These are phyloP conservation scores for Xylaria sp. DNA, from an alignment of 2,329 filamentous ascomycete species.

Conservation along the genomic window DNA sequence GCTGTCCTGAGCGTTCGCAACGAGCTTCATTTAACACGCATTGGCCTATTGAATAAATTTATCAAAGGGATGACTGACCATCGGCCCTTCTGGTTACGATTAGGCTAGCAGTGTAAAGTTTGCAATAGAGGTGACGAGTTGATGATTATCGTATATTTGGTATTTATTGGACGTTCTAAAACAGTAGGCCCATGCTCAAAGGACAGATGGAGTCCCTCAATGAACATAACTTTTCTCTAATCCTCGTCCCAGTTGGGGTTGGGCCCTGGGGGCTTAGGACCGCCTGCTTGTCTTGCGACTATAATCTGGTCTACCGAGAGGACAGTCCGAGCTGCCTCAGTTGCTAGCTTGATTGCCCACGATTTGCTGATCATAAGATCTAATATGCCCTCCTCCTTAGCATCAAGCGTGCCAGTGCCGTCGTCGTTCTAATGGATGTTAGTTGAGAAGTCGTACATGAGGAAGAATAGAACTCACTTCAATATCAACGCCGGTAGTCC, in stretches of 20 bases:
- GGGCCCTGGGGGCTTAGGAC: constrained; percentile 94
- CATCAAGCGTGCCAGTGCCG: constrained; percentile 77
- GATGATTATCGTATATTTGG: constrained; percentile 14
- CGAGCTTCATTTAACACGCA: neutral
- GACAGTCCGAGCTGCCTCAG: constrained; percentile 92
- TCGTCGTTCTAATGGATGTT: constrained; percentile 22
- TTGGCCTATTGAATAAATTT: neutral
- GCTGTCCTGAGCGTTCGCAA: neutral
- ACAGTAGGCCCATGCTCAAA: constrained; percentile 27
- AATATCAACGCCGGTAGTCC: constrained; percentile 93
- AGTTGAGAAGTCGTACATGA: constrained; percentile 10
- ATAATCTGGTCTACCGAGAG: constrained; percentile 99
- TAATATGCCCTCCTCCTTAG: constrained; percentile 86
- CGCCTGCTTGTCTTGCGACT: constrained; percentile 94
- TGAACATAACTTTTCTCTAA: constrained; percentile 50
- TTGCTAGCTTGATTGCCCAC: constrained; percentile 97
- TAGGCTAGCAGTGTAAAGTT: neutral
- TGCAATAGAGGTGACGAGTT: neutral
- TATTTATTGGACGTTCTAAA: constrained; percentile 36
- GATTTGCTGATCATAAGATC: constrained; percentile 92
- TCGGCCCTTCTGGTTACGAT: neutral
- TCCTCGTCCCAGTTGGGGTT: constrained; percentile 81
- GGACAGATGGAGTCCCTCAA: constrained; percentile 29
- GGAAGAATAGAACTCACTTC: constrained; percentile 64
- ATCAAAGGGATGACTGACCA: neutral